These are phyloP conservation scores for Huntiella bhutanensis DNA, from an alignment of 2,329 filamentous ascomycete genomes.

Conservation along the genomic window DNA sequence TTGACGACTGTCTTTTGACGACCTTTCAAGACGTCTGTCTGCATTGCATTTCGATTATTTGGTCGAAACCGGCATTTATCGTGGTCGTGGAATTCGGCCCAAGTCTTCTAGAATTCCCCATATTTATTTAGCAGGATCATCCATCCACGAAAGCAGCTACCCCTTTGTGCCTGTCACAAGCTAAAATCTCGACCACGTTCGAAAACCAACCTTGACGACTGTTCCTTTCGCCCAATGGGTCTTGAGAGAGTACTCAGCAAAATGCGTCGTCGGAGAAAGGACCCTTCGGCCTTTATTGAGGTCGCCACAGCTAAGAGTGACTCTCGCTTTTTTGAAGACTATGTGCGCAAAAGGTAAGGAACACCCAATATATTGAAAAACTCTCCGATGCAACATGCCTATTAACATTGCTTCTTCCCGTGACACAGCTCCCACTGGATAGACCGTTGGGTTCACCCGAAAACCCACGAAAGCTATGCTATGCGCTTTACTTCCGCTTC, in stretches of 20 bases:
- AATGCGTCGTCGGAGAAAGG: slow-evolving; percentile 11
- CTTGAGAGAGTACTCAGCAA: slow-evolving; percentile 9
- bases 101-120: no score
- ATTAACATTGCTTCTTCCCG: neutral
- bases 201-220: no score
- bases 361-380: neutral
- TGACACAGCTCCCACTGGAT: slow-evolving; percentile 16
- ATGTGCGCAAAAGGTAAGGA: slow-evolving; percentile 10
- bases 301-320: slow-evolving; percentile 83
- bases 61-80: no score
- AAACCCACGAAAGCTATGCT: slow-evolving; percentile 21
- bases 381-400: neutral
- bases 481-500: slow-evolving; percentile 25
- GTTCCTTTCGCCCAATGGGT: slow-evolving; percentile 4
- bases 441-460: slow-evolving; percentile 31
- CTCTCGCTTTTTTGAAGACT: slow-evolving; percentile 29
- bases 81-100: no score
- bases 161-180: no score
- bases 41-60: no score
- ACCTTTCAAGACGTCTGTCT: no score
- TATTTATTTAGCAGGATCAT: no score
- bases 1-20: no score
- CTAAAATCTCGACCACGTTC: no score
- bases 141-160: no score
- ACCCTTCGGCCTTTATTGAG: slow-evolving; percentile 59